phyloP scores from a whole-genome alignment of 768 basidiomycete species.

The Psilocybe tampanensis region DNA sequence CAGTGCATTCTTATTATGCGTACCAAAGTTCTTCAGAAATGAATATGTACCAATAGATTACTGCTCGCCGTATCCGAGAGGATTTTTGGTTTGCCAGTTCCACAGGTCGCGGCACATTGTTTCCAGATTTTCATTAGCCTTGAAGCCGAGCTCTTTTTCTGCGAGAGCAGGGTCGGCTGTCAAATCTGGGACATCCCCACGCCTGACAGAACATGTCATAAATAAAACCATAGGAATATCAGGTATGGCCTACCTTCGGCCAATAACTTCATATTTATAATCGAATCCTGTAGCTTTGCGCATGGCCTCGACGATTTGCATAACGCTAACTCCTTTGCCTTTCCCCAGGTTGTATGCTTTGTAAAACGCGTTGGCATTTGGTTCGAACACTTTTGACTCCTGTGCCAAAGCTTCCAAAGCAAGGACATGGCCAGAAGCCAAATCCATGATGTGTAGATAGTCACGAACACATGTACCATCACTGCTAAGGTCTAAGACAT shows the following conservation, averaged over 20 bases:
- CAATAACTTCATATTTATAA: constrained; percentile 88
- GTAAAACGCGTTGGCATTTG: constrained; percentile 60
- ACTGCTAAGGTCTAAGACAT: constrained; percentile 36
- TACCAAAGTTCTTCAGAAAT: constrained; percentile 5
- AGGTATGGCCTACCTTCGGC: constrained; percentile 66
- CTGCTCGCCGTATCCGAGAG: constrained; percentile 64
- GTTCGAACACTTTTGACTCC: constrained; percentile 61
- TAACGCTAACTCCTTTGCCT: constrained; percentile 89
- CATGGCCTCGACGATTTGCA: constrained; percentile 96
- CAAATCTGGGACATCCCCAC: constrained; percentile 94
- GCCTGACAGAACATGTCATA: constrained; percentile 43
- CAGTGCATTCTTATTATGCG: constrained; percentile 8
- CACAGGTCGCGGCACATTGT: constrained; percentile 96
- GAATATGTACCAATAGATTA: constrained; percentile 6
- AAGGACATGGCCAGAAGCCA: constrained; percentile 91
- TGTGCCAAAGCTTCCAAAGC: constrained; percentile 82
- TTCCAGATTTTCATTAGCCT: constrained; percentile 76
- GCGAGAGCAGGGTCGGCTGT: constrained; percentile 93
- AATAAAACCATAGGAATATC: not conserved
- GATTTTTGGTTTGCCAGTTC: constrained; percentile 98
- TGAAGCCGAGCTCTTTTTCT: constrained; percentile 91
- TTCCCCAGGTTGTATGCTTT: constrained; percentile 98
- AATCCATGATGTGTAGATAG: constrained; percentile 90
- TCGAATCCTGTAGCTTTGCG: constrained; percentile 84
- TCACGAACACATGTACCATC: constrained; percentile 99